Conservation (phyloP, 2,329 filamentous ascomycete genomes). For the Diaporthe velutina region DNA sequence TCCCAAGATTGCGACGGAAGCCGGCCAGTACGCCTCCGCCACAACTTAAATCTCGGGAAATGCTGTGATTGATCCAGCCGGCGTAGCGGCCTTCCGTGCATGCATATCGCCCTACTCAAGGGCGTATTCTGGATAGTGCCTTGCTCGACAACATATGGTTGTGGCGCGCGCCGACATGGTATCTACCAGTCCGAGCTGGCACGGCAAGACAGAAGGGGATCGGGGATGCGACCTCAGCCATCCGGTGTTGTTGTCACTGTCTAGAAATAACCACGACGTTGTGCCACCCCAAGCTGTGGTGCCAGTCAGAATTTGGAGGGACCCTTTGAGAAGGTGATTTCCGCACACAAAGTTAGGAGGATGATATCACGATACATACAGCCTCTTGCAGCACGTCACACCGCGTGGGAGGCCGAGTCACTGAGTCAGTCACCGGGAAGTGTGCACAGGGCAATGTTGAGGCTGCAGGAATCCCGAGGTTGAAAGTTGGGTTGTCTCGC, state of each 20-base stretch:
- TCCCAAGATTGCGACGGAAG: neutral
- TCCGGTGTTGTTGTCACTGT: conserved; percentile 32
- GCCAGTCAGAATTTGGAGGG: neutral
- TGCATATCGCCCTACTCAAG: conserved; percentile 4
- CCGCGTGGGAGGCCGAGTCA: neutral
- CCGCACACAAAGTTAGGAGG: neutral
- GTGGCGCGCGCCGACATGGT: conserved; percentile 29
- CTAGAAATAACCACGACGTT: conserved; percentile 14
- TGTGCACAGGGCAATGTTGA: conserved; percentile 3
- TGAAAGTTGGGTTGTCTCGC: conserved; percentile 1
- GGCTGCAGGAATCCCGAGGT: conserved; percentile 17
- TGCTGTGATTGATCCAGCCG: conserved; percentile 14
- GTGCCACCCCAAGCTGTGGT: conserved; percentile 28
- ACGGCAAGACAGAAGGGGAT: neutral
- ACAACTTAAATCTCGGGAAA: conserved; percentile 8
- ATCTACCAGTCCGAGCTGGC: neutral
- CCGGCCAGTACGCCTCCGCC: conserved; percentile 2
- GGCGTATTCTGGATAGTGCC: conserved; percentile 8
- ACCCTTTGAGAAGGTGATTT: conserved; percentile 8
- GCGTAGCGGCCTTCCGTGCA: conserved; percentile 7
- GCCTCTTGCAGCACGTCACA: conserved; percentile 26
- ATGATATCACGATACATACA: conserved; percentile 38
- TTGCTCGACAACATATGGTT: neutral
- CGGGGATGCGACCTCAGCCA: conserved; percentile 34
- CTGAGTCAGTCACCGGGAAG: conserved; percentile 17